Evolutionary conservation across 2,329 filamentous ascomycete species (phyloP), one percentile per base, ranked within the genome.

Genomic region (Arthrobotrys sphaeroides): DNA sequence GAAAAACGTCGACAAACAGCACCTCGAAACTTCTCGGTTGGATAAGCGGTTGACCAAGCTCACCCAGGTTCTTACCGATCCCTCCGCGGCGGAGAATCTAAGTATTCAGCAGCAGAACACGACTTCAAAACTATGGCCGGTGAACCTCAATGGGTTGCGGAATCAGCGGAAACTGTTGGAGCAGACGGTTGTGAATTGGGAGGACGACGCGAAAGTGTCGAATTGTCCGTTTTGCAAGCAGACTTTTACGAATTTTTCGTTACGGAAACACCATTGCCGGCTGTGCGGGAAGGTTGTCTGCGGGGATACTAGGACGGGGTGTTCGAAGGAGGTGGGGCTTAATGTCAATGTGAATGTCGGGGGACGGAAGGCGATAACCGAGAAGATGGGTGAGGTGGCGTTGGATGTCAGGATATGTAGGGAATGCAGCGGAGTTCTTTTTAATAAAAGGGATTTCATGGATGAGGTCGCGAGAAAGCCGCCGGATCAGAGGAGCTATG

Each of bases 161-260:
- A 92, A 90, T 77, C 88, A 90, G 57, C 87, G 93, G 57, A 95
- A 97, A 81, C 81, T 88, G 12, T 84, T 98, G 3, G 95, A 99
- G 81, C 95, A 99, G 81, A 93, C 91, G 0, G 88, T 99, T 5
- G 94, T 99, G 13, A 91, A 90, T 0, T 99, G 95, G 95, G 92
- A 99, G 82, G 94, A 98, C 61, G 95, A 99, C 82, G 86, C 90
- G 0, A 88, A 86, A 31, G 93, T 99, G 4, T 77, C 86, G 1
- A 89, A 90, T 77, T 99, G 95, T 81, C 95, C 95, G 0, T 97
- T 97, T 80, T 99, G 95, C 80, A 92, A 96, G 81, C 95, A 99
- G 80, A 93, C 97, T 68, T 99, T 99, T 82, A 91, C 93, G 0
- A 91, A 90, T 12, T 98, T 97, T 87, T 91, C 93, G 0, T 96